A percentile compares a stretch with the other conserved stretches of the same genome.
Conservation (phyloP, 2,329 filamentous ascomycete species). For the Cephalotrichum gorgonifer region DNA sequence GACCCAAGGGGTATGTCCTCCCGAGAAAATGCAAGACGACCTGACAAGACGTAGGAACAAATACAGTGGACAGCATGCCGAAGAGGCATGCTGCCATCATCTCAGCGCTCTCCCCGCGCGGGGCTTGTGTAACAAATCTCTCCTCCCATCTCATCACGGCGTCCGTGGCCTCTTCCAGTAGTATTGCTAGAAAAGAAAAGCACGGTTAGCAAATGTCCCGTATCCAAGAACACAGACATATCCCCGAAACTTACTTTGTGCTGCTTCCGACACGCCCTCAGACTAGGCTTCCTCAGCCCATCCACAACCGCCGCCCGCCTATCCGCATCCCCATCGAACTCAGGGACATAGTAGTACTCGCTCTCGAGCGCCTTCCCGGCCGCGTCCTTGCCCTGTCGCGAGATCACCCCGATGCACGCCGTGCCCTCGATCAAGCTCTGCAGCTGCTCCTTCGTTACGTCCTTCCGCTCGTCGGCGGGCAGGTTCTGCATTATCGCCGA, state of each 20-base stretch:
- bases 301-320: constrained; percentile 75
- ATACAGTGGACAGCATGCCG: not conserved
- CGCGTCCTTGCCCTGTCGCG: constrained; percentile 86
- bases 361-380: constrained; percentile 88
- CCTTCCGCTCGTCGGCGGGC: constrained; percentile 52
- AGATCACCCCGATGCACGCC: constrained; percentile 77
- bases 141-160: constrained; percentile 34
- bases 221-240: not conserved
- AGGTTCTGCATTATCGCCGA: constrained; percentile 84
- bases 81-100: no score
- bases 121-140: no score
- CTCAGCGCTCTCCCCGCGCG: no score
- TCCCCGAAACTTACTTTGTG: constrained; percentile 84
- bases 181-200: constrained; percentile 45
- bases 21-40: not conserved
- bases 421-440: constrained; percentile 63
- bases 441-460: constrained; percentile 52
- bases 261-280: constrained; percentile 84
- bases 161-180: constrained; percentile 58
- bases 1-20: not conserved
- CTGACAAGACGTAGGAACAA: not conserved
- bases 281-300: constrained; percentile 76
- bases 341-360: constrained; percentile 93
- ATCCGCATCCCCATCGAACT: constrained; percentile 70
- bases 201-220: not conserved